Conservation (phyloP, 352 stramenopile genomes). For the Pythium aquatile region DNA sequence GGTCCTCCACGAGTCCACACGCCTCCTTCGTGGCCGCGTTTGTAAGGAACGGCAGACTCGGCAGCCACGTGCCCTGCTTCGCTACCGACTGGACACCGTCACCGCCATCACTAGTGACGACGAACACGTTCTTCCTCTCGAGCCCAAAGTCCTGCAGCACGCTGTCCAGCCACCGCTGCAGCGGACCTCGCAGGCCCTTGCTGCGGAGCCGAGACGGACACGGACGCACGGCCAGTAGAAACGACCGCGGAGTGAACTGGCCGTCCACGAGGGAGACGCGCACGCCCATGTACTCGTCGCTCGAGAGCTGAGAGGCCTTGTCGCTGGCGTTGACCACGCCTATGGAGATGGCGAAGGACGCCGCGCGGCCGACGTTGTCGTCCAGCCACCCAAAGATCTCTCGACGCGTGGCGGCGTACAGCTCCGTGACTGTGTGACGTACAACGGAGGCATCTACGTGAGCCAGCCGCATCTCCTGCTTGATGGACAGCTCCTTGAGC, state of each 20-base stretch:
- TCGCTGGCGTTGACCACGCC: constrained; percentile 17
- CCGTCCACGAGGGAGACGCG: constrained; percentile 27
- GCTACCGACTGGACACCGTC: constrained; percentile 27
- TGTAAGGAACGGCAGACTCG: constrained; percentile 25
- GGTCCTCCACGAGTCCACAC: constrained; percentile 23
- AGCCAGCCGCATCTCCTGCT: background rate
- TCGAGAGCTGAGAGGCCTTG: background rate
- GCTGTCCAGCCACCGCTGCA: constrained; percentile 16
- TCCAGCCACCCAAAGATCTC: background rate
- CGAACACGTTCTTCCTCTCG: constrained; percentile 20
- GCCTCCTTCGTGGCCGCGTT: constrained; percentile 28
- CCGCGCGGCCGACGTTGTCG: background rate
- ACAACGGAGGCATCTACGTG: background rate
- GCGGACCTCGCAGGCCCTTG: constrained; percentile 21
- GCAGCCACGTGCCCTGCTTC: constrained; percentile 20
- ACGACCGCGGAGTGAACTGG: constrained; percentile 20
- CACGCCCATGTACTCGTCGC: constrained; percentile 20
- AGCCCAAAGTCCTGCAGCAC: constrained; percentile 27
- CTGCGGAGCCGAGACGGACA: constrained; percentile 17
- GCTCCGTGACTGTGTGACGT: constrained; percentile 5
- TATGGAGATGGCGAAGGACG: constrained; percentile 11
- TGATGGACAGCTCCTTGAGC: background rate
- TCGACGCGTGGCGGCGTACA: constrained; percentile 5
- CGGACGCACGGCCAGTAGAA: constrained; percentile 20
- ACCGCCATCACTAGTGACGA: constrained; percentile 20